These are phyloP conservation scores for Ulota crispa DNA, from an alignment of 225 moss, liverwort and hornwort species.

Conservation along the genomic window DNA sequence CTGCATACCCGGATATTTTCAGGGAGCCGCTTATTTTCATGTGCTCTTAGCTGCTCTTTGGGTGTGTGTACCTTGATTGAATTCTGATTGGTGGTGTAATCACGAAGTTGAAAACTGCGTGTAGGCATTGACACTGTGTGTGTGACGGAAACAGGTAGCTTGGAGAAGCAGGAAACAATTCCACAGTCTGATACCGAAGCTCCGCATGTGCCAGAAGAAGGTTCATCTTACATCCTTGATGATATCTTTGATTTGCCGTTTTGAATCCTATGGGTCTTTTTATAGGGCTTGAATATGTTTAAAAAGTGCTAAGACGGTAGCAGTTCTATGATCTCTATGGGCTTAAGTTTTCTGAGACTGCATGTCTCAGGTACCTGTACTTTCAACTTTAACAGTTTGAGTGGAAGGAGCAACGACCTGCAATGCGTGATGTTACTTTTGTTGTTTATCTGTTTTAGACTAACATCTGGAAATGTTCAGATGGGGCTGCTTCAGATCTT, in stretches of 20 bases:
- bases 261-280: background rate
- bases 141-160: conserved; percentile 34
- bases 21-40: background rate
- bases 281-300: background rate
- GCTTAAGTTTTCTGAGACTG: background rate
- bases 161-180: conserved; percentile 38
- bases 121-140: background rate
- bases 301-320: background rate
- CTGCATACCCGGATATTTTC: background rate
- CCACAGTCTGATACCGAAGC: conserved; percentile 43
- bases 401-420: background rate
- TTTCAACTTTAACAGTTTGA: background rate
- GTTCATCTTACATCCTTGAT: conserved; percentile 21
- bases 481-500: conserved; percentile 26
- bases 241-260: background rate
- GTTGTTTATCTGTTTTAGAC: background rate
- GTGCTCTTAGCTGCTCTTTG: background rate
- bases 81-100: background rate
- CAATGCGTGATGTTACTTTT: background rate
- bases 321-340: background rate
- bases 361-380: background rate
- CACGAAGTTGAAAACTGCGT: background rate
- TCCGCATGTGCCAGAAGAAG: conserved; percentile 23
- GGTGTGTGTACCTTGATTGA: background rate
- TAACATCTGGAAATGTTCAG: conserved; percentile 7